Conservation (phyloP, 2,329 filamentous ascomycete species). For the Sordariomycetes sp. region DNA sequence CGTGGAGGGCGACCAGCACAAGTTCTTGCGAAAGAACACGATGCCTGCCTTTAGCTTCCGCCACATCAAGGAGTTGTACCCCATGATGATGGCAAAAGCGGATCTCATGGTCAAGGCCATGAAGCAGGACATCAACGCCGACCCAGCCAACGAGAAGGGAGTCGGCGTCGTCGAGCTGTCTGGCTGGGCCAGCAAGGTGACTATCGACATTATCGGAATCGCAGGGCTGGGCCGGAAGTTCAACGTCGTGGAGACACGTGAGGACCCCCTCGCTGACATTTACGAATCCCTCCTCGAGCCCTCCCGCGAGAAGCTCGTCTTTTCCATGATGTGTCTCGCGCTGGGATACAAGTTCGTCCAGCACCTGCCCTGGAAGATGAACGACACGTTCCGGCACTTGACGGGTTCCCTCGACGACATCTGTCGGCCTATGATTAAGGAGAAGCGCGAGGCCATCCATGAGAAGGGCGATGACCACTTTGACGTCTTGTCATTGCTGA, state of each 20-base stretch:
- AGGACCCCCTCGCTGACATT: conserved; percentile 23
- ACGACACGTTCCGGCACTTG: conserved; percentile 25
- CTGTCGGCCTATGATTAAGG: conserved; percentile 33
- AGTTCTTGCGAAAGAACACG: conserved; percentile 57
- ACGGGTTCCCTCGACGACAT: conserved; percentile 26
- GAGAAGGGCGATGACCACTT: conserved; percentile 35
- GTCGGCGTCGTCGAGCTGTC: conserved; percentile 23
- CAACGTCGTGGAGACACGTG: conserved; percentile 22
- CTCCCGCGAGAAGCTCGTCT: conserved; percentile 33
- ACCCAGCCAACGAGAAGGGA: conserved; percentile 8
- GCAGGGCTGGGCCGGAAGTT: conserved; percentile 49
- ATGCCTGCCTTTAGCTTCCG: conserved; percentile 59
- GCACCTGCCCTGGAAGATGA: conserved; percentile 35
- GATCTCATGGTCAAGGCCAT: conserved; percentile 22
- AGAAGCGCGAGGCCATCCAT: conserved; percentile 36
- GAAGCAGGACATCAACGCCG: conserved; percentile 26
- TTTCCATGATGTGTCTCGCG: conserved; percentile 26
- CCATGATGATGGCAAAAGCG: conserved; percentile 57
- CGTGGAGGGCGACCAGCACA: conserved; percentile 64
- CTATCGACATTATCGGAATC: conserved; percentile 51
- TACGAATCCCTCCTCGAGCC: conserved; percentile 37
- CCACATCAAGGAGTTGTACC: conserved; percentile 61
- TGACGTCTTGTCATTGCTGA: conserved; percentile 55
- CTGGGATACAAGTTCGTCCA: conserved; percentile 25
- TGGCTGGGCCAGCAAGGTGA: conserved; percentile 42